Base-by-base conservation (phyloP, 306 rosid species). In the Fragaria vesca region DNA sequence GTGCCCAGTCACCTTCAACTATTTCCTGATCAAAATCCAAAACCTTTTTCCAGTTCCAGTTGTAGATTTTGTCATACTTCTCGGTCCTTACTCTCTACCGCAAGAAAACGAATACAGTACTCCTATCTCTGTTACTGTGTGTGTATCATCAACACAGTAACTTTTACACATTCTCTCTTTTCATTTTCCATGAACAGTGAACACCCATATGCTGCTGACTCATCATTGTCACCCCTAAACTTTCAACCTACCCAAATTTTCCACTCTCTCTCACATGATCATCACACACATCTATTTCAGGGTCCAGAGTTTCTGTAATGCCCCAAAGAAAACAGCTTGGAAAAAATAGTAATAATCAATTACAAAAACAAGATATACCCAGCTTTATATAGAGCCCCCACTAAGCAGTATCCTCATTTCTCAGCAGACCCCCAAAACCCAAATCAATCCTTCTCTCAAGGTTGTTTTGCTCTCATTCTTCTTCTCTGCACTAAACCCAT, bases 301-400 rank as follows among this genome's bases (percentile, higher is more conserved):
- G 83, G 70, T 70, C 87, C 78, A 74, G 50, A 54, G 66, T 54
- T 11, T 67, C 38, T 47, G 61, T 71, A 50, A 17, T 48, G 60
- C 72, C 74, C 38, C 67, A 61, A 28, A 26, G 38, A 17, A 7
- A 80, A 78, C 60, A 82, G 80, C 62, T 69, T 55, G 15, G 51
- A 84, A 66, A 66, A 16, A 76, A 76, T 68, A 75, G 67, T 83
- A 73, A 80, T 80, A 28, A 60, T 42, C 77, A 76, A 86, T 81
- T 75, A 79, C 81, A 79, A 58, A 65, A 81, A 84, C 65, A 76
- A 72, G 18, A n/a, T 1, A 13, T 75, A 28, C 77, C 17, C 30
- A 12, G 12, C n/a, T 20, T 77, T 77, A 81, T 84, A 79, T 75
- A 55, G 54, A 74, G 81, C 84, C 83, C 69, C 84, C 72, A 55